These are phyloP conservation scores for Phycomyces nitens DNA, from an alignment of 192 early-diverging fungal genomes.

Conservation along the genomic window DNA sequence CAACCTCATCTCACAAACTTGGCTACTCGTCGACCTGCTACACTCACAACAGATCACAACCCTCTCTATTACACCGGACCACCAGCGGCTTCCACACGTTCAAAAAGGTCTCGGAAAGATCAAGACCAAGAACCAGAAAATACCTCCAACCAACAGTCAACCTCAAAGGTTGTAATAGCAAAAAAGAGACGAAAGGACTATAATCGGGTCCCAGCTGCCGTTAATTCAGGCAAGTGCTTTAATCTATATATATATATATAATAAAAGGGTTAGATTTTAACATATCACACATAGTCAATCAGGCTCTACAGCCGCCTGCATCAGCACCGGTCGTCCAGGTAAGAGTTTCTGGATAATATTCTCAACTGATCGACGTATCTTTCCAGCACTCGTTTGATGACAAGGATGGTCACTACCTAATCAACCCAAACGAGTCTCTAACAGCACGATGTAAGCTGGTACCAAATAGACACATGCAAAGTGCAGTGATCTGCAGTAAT, in stretches of 20 bases:
- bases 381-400: slow-evolving; percentile 60
- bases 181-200: slow-evolving; percentile 13
- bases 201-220: neutral
- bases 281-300: neutral
- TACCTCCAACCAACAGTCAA: neutral
- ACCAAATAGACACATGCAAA: neutral
- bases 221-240: neutral
- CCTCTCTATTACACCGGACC: slow-evolving; percentile 2
- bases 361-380: too few species aligned
- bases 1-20: neutral
- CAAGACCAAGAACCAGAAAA: neutral
- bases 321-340: neutral
- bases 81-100: slow-evolving; percentile 31
- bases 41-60: neutral
- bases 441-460: slow-evolving; percentile 70
- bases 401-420: slow-evolving; percentile 91
- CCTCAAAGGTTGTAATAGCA: neutral
- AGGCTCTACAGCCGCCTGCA: neutral
- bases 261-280: too few species aligned
- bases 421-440: slow-evolving; percentile 70
- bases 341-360: too few species aligned
- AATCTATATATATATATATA: neutral
- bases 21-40: neutral
- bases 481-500: neutral
- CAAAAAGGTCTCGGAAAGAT: slow-evolving; percentile 20